Conservation (phyloP, 2,329 filamentous ascomycete species). For the Aspergillus brunneoviolaceus region DNA sequence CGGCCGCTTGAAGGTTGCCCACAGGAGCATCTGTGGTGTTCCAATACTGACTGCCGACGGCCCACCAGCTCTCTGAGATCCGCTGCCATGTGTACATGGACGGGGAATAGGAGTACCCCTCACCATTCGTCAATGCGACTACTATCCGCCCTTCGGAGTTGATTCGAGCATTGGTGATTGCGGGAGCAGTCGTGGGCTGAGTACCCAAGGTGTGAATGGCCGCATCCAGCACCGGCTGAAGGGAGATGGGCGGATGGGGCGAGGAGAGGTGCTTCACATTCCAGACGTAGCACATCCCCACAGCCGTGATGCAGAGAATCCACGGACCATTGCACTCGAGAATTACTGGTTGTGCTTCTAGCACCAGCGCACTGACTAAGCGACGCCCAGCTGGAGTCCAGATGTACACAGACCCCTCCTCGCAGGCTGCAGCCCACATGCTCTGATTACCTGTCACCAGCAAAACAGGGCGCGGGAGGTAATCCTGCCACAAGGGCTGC, state of each 20-base stretch:
- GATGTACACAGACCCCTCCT: slow-evolving; percentile 84
- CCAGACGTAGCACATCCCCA: slow-evolving; percentile 90
- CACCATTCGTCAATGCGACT: slow-evolving; percentile 89
- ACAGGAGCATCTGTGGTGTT: slow-evolving; percentile 93
- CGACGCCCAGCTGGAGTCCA: slow-evolving; percentile 92
- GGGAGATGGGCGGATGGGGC: slow-evolving; percentile 83
- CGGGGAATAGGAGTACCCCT: slow-evolving; percentile 86
- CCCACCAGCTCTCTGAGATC: slow-evolving; percentile 97
- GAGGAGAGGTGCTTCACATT: slow-evolving; percentile 80
- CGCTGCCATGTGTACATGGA: slow-evolving; percentile 90
- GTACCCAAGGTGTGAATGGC: slow-evolving; percentile 76
- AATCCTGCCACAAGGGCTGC: slow-evolving; percentile 88
- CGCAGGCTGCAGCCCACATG: slow-evolving; percentile 90
- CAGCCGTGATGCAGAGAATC: slow-evolving; percentile 84
- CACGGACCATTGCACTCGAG: slow-evolving; percentile 86
- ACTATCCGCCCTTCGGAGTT: slow-evolving; percentile 85
- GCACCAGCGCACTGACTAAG: slow-evolving; percentile 76
- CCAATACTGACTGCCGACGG: slow-evolving; percentile 97
- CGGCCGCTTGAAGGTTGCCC: slow-evolving; percentile 72
- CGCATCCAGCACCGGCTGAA: slow-evolving; percentile 84
- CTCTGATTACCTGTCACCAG: slow-evolving; percentile 84
- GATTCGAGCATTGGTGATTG: slow-evolving; percentile 85
- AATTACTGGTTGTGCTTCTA: slow-evolving; percentile 92
- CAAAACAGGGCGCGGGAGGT: slow-evolving; percentile 80
- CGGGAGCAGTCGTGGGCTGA: slow-evolving; percentile 76